Conservation (phyloP, 805 yeast genomes). For the Teunomyces tritomae region DNA sequence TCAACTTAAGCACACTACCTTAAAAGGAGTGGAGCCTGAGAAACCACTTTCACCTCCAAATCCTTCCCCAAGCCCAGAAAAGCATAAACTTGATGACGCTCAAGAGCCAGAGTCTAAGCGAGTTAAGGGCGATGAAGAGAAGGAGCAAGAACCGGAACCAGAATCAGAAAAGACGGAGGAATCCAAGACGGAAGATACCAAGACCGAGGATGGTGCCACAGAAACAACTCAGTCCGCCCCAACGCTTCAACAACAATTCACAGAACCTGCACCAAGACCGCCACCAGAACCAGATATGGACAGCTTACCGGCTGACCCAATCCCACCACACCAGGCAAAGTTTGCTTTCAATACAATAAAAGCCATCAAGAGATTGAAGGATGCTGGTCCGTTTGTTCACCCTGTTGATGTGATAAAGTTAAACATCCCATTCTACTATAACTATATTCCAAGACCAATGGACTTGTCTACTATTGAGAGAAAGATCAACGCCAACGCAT, state of each 20-base stretch:
- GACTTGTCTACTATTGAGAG: conserved; percentile 88
- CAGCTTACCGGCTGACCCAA: conserved; percentile 62
- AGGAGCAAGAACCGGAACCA: conserved; percentile 4
- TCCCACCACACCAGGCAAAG: conserved; percentile 81
- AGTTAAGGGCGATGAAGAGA: conserved; percentile 16
- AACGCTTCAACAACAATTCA: conserved; percentile 13
- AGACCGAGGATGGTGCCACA: background rate
- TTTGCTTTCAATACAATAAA: conserved; percentile 77
- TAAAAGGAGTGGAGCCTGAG: conserved; percentile 20
- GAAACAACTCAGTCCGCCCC: background rate
- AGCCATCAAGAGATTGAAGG: conserved; percentile 85
- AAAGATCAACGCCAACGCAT: conserved; percentile 68
- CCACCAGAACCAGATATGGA: conserved; percentile 70
- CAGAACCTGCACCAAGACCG: conserved; percentile 71
- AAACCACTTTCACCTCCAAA: conserved; percentile 45
- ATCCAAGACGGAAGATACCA: background rate
- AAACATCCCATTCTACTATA: conserved; percentile 88
- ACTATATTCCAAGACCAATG: conserved; percentile 84
- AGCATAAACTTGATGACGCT: conserved; percentile 30
- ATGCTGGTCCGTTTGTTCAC: conserved; percentile 81
- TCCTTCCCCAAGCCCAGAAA: conserved; percentile 43
- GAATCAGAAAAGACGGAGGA: conserved; percentile 7
- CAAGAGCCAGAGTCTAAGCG: conserved; percentile 18
- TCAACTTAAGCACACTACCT: background rate
- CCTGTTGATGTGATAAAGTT: conserved; percentile 90